Percentiles rank a stretch among this genome's conserved stretches.
Conservation (phyloP, 768 basidiomycete genomes). For the Lactarius tabidus region DNA sequence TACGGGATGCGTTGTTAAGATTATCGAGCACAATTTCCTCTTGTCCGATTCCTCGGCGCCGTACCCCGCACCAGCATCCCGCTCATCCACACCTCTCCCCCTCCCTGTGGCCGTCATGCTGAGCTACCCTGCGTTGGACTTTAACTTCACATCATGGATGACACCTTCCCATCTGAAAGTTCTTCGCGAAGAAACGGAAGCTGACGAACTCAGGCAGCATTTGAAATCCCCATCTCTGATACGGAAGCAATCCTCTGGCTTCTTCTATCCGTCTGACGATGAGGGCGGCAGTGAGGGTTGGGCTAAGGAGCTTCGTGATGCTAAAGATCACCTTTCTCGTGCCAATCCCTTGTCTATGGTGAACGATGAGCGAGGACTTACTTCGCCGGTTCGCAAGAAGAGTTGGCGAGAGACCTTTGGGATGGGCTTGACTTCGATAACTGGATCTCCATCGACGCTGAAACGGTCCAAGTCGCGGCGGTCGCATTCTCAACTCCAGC, state of each 20-base stretch:
- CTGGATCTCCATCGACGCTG: conserved; percentile 15
- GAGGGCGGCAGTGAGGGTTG: conserved; percentile 41
- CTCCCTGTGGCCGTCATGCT: conserved; percentile 80
- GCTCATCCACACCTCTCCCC: conserved; percentile 46
- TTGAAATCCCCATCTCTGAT: conserved; percentile 21
- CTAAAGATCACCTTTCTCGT: conserved; percentile 75
- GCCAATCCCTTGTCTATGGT: conserved; percentile 91
- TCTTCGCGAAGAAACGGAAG: conserved; percentile 60
- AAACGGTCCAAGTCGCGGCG: conserved; percentile 23
- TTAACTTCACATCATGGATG: conserved; percentile 99
- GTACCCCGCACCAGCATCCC: conserved; percentile 13
- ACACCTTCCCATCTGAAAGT: conserved; percentile 76
- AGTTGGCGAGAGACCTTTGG: conserved; percentile 34
- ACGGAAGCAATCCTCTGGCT: conserved; percentile 63
- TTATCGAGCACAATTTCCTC: conserved; percentile 60
- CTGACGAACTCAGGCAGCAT: conserved; percentile 23
- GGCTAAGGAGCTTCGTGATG: conserved; percentile 25
- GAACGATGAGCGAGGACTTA: conserved; percentile 44
- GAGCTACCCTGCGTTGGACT: conserved; percentile 90
- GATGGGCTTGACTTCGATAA: conserved; percentile 27
- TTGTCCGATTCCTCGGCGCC: conserved; percentile 21
- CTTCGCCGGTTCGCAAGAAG: conserved; percentile 30
- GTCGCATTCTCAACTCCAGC: conserved; percentile 7
- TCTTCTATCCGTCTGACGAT: conserved; percentile 73
- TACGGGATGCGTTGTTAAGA: conserved; percentile 77